Evolutionary conservation across 2,329 filamentous ascomycete species (phyloP), one percentile per base, ranked within the genome.

Genomic region (Colletotrichum coccodes): DNA sequence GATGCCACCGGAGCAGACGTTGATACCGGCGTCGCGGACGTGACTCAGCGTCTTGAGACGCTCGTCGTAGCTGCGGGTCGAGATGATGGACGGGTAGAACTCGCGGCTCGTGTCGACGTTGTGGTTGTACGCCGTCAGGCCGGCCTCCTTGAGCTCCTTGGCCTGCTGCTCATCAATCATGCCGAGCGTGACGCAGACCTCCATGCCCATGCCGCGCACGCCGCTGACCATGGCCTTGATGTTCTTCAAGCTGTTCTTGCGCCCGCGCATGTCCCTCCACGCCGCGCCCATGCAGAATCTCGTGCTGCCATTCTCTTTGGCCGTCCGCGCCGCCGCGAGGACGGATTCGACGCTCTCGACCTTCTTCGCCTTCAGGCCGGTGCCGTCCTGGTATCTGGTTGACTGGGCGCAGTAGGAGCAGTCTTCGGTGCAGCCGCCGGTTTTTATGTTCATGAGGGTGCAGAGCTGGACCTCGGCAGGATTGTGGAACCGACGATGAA

Each of bases 381-480:
- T 90, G 46, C 92, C 93, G 42, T 93, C 85, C 67, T 87, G 81
- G 86, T 97, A 92, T 30, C 93, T 91, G 6, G 93, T 94, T 5
- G 94, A 95, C 80, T 97, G 94, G 3, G 94, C 93, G 79, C 94
- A 97, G 88, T 97, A 97, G 28, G 92, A 94, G 83, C 94, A 97
- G 81, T 97, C 94, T 80, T 97, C 94, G 74, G 90, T 94, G 82
- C 94, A 97, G 54, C 94, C 94, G 62, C 94, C 94, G 9, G 94
- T 97, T 79, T 97, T 97, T 85, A 97, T 97, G 85, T 97, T 97
- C 93, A 97, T 97, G 67, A 97, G 86, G 0, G 94, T 97, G 84
- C 94, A 97, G 81, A 97, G 92, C 81, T 97, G 94, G 71, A 97
- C 93, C 32, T 93, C 91, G 53, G 90, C 86, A 7, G 94, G 93